A percentile compares a stretch with the other conserved stretches of the same genome.
phyloP scores from a whole-genome alignment of 495 filamentous ascomycete genomes.

The Clavariopsis aquatica region DNA sequence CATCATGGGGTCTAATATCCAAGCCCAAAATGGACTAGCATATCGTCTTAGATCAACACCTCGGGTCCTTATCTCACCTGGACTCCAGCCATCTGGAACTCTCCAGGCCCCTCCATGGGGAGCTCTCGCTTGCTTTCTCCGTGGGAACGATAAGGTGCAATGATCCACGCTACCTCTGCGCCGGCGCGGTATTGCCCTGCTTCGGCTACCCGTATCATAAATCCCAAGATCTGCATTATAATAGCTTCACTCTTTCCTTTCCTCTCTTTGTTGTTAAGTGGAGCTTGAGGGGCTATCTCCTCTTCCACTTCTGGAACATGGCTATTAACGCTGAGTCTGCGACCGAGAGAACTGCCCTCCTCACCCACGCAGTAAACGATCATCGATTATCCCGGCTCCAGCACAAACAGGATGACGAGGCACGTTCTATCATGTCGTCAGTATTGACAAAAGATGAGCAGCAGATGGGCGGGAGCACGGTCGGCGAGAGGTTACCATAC shows the following conservation, averaged over 20 bases:
- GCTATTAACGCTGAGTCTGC: slow-evolving; percentile 27
- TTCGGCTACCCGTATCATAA: not conserved
- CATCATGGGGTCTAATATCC: not conserved
- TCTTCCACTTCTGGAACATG: slow-evolving; percentile 7
- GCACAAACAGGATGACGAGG: slow-evolving; percentile 43
- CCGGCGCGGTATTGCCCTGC: slow-evolving; percentile 7
- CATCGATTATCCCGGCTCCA: slow-evolving; percentile 41
- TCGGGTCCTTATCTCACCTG: not conserved
- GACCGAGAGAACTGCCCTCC: slow-evolving; percentile 43
- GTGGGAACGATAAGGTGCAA: slow-evolving; percentile 18
- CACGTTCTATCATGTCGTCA: slow-evolving; percentile 40
- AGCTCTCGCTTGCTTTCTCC: slow-evolving; percentile 12
- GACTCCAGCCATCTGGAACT: not conserved
- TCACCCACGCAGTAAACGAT: slow-evolving; percentile 38
- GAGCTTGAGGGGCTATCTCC: not conserved
- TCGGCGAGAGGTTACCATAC: slow-evolving; percentile 59
- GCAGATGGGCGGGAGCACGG: slow-evolving; percentile 46
- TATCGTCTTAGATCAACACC: not conserved
- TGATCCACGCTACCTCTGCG: not conserved
- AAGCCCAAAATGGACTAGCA: not conserved
- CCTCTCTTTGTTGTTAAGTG: not conserved
- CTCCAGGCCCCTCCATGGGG: not conserved
- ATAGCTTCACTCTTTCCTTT: slow-evolving; percentile 10
- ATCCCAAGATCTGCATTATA: slow-evolving; percentile 7
- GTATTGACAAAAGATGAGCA: slow-evolving; percentile 51